Conservation (phyloP, 176 grass and related monocot genomes). For the Aegilops umbellulata region DNA sequence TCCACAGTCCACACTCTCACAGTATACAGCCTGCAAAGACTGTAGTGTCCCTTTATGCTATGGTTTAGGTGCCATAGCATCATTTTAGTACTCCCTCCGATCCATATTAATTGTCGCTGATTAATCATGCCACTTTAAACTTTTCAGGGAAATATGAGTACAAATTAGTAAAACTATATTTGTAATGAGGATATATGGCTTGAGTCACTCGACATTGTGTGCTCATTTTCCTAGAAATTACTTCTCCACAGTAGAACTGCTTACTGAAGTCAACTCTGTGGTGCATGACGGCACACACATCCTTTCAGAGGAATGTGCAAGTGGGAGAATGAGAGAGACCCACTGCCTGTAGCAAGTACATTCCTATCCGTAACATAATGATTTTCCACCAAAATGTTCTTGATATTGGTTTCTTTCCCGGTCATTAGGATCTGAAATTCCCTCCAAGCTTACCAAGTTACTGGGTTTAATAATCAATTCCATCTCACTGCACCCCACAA, state of each 20-base stretch:
- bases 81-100: too few relatives aligned
- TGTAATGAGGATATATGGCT: not conserved
- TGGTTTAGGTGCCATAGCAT: not conserved
- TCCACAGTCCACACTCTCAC: not conserved
- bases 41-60: not conserved
- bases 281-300: not conserved
- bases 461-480: not conserved
- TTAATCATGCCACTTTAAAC: not conserved
- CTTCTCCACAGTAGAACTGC: not conserved
- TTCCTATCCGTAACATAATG: not conserved
- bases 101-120: too few relatives aligned
- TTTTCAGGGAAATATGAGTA: not conserved
- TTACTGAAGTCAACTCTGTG: not conserved
- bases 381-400: constrained; percentile 20
- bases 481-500: not conserved
- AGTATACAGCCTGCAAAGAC: not conserved
- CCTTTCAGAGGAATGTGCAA: not conserved
- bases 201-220: not conserved
- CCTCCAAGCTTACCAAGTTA: not conserved
- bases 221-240: not conserved
- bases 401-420: not conserved
- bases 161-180: not conserved
- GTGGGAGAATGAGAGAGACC: not conserved
- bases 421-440: not conserved
- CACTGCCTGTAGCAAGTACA: not conserved